Evolutionary conservation across 2,329 filamentous ascomycete species (phyloP).

Genomic region (Chaetomiaceae sp.): DNA sequence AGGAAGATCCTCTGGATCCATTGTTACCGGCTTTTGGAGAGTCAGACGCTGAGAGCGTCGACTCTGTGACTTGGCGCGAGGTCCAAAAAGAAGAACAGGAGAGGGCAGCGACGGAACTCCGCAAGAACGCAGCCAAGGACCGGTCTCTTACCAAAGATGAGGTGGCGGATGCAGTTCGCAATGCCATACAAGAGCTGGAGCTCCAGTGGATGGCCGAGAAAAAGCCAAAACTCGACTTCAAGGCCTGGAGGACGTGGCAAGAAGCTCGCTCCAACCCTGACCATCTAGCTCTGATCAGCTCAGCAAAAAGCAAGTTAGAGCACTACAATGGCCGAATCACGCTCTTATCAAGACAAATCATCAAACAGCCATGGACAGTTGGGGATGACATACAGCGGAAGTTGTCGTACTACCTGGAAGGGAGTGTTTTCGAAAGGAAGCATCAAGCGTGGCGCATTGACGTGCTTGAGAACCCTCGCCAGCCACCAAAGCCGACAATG

Average conservation of each 20-base stretch:
- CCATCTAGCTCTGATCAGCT: slow-evolving; percentile 40
- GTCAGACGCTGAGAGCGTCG: slow-evolving; percentile 28
- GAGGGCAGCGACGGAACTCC: slow-evolving; percentile 20
- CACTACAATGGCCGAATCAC: slow-evolving; percentile 48
- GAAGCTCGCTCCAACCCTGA: slow-evolving; percentile 44
- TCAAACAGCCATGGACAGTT: slow-evolving; percentile 48
- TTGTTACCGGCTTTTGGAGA: slow-evolving; percentile 21
- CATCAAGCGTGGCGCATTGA: slow-evolving; percentile 48
- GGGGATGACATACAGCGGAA: slow-evolving; percentile 47
- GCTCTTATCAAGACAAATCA: slow-evolving; percentile 52
- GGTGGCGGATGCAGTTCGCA: slow-evolving; percentile 50
- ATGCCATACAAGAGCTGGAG: slow-evolving; percentile 48
- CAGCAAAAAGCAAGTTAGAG: slow-evolving; percentile 40
- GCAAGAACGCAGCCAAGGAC: not conserved
- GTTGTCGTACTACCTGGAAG: slow-evolving; percentile 56
- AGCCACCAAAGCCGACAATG: slow-evolving; percentile 36
- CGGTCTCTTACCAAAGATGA: slow-evolving; percentile 40
- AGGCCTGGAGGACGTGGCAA: slow-evolving; percentile 60
- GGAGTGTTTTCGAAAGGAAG: slow-evolving; percentile 59
- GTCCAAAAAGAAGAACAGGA: slow-evolving; percentile 54
- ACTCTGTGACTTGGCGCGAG: slow-evolving; percentile 43
- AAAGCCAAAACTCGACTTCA: slow-evolving; percentile 50
- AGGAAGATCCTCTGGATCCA: slow-evolving; percentile 8
- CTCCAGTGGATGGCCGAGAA: slow-evolving; percentile 56
- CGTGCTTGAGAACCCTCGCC: slow-evolving; percentile 39